Base-by-base conservation (phyloP, 768 basidiomycete species). In the Mycena leptocephala region DNA sequence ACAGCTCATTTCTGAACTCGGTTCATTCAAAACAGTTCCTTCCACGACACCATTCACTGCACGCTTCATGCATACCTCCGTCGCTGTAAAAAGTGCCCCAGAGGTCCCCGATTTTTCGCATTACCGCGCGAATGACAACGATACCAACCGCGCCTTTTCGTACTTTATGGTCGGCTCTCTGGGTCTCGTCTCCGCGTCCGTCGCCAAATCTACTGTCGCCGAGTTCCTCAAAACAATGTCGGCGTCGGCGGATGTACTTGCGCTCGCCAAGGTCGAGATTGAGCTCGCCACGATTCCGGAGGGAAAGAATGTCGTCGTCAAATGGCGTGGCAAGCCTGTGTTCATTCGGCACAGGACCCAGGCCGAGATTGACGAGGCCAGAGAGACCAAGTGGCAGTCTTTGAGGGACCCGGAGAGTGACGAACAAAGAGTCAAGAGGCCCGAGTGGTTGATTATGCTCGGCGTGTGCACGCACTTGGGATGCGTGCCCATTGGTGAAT, bases 291-390 rank as follows among this genome's bases (percentile, higher is more conserved):
- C 86, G 75, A 99, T 99, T 82, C 98, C 98, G 43, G 97, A 99
- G 90, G 97, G 97, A 86, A 97, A 97, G 92, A 97, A 98, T 84
- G 95, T 95, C 80, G 93, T 98, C 86, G 95, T 97, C 88, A 97
- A 99, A 89, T 99, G 98, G 98, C 95, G 98, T 82, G 98, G 98
- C 85, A 99, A 99, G 90, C 98, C 98, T 78, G 98, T 99, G 69
- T 99, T 99, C 90, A 97, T 99, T 85, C 93, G 98, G 79, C 98
- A 99, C 89, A 93, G 98, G 82, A 99, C 98, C 18, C 81, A 90
- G 71, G 91, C 89, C 70, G 98, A 99, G 89, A 95, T 99, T 80
- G 92, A 96, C 77, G 98, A 99, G 88, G 98, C 98, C 64, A 94
- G 95, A 86, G 81, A 85, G 46, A 87, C 91, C 72, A 93, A 98